Conservation (phyloP, 345 rosid genomes). For the sweet orange (Citrus sinensis) region DNA sequence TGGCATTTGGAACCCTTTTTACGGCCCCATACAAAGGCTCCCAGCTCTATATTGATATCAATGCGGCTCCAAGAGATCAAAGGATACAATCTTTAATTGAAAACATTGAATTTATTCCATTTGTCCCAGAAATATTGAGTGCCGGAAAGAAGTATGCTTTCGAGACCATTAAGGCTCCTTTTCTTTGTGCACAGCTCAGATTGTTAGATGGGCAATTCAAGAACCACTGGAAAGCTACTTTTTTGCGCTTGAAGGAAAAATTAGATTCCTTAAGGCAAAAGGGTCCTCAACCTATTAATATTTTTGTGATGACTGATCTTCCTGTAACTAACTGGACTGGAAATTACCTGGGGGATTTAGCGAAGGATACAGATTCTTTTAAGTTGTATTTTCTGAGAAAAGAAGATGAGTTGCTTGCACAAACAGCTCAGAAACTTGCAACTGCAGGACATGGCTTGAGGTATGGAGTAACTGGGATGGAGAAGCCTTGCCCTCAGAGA, state of each 20-base stretch:
- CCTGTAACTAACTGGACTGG: conserved; percentile 81
- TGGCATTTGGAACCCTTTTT: conserved; percentile 89
- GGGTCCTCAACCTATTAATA: conserved; percentile 37
- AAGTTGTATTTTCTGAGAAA: conserved; percentile 58
- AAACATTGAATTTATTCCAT: conserved; percentile 66
- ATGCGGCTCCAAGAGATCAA: conserved; percentile 34
- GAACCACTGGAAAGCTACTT: conserved; percentile 77
- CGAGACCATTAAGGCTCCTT: conserved; percentile 58
- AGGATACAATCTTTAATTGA: conserved; percentile 55
- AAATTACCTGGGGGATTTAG: conserved; percentile 72
- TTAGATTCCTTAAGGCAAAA: conserved; percentile 48
- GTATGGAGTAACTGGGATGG: conserved; percentile 35
- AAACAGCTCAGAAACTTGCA: conserved; percentile 45
- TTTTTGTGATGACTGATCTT: conserved; percentile 93
- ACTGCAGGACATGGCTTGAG: conserved; percentile 49
- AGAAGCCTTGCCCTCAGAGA: conserved; percentile 40
- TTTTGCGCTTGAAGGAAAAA: conserved; percentile 56
- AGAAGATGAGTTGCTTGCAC: conserved; percentile 49
- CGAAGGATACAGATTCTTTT: conserved; percentile 39
- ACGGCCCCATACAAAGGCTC: conserved; percentile 83
- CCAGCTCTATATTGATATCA: conserved; percentile 59
- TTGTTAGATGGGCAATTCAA: conserved; percentile 95
- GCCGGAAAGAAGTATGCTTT: conserved; percentile 59
- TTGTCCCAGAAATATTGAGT: conserved; percentile 61
- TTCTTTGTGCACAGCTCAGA: conserved; percentile 88